Evolutionary conservation across 306 rosid species (phyloP).

Genomic region (Morella rubra): DNA sequence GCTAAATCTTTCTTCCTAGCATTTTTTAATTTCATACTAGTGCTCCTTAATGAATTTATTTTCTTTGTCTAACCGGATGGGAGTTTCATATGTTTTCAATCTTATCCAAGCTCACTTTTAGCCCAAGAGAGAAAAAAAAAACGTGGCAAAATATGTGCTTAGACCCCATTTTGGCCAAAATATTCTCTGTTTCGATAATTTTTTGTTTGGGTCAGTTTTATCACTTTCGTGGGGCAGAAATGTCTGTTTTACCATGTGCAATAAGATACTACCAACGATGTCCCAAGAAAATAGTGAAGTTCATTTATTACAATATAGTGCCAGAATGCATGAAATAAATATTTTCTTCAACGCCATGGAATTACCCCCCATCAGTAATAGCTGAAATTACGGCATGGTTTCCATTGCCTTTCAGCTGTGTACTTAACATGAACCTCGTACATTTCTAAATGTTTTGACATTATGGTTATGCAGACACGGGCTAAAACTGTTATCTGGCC

Average conservation of each 20-base stretch:
- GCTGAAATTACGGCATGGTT: neutral
- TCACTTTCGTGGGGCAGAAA: constrained; percentile 3
- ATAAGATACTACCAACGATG: neutral
- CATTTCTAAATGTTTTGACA: constrained; percentile 7
- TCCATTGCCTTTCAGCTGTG: constrained; percentile 2
- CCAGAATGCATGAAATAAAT: neutral
- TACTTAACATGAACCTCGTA: constrained; percentile 3
- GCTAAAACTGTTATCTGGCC: constrained; percentile 78
- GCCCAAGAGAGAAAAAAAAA: neutral
- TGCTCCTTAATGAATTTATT: neutral
- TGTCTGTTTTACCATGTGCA: neutral
- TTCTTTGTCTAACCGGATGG: neutral
- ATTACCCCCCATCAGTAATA: constrained; percentile 8
- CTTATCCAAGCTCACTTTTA: neutral
- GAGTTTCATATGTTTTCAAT: neutral
- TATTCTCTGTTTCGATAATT: neutral
- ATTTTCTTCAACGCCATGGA: neutral
- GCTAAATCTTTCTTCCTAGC: constrained; percentile 15
- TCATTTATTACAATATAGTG: neutral
- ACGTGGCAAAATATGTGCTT: no score
- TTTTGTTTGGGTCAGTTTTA: neutral
- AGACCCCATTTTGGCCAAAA: neutral
- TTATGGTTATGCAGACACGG: constrained; percentile 56
- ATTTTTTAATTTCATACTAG: neutral
- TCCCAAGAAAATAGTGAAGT: neutral